These are phyloP conservation scores for Chlamydomonas incerta DNA, from an alignment of 139 green algal species.

Conservation along the genomic window DNA sequence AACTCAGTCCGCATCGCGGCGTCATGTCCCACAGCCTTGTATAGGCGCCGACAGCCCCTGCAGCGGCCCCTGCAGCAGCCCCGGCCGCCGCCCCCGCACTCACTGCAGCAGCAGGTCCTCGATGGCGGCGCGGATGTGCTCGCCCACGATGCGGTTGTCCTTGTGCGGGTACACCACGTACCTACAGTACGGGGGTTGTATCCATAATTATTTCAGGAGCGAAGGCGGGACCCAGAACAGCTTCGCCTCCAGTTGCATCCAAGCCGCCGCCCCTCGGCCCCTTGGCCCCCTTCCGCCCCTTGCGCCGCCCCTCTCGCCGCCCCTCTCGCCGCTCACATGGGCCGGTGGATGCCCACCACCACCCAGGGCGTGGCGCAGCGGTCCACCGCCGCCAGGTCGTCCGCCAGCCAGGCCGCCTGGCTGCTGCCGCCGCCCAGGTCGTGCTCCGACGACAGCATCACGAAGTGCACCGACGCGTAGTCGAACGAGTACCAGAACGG, in stretches of 20 bases:
- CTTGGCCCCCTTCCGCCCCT: too few species aligned
- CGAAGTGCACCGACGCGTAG: slow-evolving; percentile 79
- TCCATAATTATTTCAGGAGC: too few species aligned
- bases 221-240: too few species aligned
- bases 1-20: too few species aligned
- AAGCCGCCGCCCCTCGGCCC: too few species aligned
- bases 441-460: slow-evolving; percentile 84
- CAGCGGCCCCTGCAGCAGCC: too few species aligned
- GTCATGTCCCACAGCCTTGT: too few species aligned
- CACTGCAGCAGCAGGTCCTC: slow-evolving; percentile 69
- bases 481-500: slow-evolving; percentile 90
- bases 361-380: slow-evolving; percentile 82
- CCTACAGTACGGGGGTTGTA: too few species aligned
- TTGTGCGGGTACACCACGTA: slow-evolving; percentile 89
- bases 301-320: too few species aligned
- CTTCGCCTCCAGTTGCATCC: too few species aligned
- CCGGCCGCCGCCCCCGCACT: too few species aligned
- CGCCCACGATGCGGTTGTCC: slow-evolving; percentile 74
- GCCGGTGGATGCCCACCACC: slow-evolving; percentile 78
- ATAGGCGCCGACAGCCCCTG: too few species aligned
- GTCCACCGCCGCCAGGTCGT: slow-evolving; percentile 77
- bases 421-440: slow-evolving; percentile 60
- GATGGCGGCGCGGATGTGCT: slow-evolving; percentile 70
- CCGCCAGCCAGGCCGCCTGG: slow-evolving; percentile 79
- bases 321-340: slow-evolving; percentile 66